These are phyloP conservation scores for Cercophora newfieldiana DNA, from an alignment of 495 filamentous ascomycete genomes.

Conservation along the genomic window DNA sequence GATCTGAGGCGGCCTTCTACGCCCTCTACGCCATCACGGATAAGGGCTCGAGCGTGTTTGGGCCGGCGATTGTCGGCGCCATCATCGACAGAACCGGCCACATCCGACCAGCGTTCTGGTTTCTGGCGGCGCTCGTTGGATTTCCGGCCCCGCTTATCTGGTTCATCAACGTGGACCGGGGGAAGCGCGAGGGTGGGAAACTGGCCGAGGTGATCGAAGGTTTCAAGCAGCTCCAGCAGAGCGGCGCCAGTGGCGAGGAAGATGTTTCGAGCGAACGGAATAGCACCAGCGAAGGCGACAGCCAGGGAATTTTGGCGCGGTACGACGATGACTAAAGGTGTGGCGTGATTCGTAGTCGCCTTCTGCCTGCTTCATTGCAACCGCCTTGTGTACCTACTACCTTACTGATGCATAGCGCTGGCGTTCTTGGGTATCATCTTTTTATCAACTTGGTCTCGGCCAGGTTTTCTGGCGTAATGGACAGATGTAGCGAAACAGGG, in stretches of 20 bases:
- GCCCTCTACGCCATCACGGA: constrained; percentile 97
- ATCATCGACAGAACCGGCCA: constrained; percentile 89
- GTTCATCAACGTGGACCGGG: constrained; percentile 85
- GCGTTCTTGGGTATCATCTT: constrained; percentile 32
- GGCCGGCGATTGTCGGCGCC: constrained; percentile 87
- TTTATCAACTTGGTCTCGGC: neutral
- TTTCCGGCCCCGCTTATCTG: constrained; percentile 81
- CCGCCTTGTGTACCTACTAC: neutral
- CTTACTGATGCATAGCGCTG: constrained; percentile 43
- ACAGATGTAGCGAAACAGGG: neutral
- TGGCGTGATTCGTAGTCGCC: neutral
- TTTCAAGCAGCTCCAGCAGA: constrained; percentile 36
- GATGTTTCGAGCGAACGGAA: constrained; percentile 9
- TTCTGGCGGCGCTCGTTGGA: constrained; percentile 79
- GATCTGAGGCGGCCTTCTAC: constrained; percentile 94
- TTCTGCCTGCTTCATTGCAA: neutral
- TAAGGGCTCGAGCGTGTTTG: constrained; percentile 93
- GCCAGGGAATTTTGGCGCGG: constrained; percentile 33
- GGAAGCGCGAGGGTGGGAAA: constrained; percentile 72
- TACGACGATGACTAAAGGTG: constrained; percentile 34
- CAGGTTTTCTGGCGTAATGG: neutral
- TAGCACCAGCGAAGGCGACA: constrained; percentile 34
- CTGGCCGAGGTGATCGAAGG: constrained; percentile 68
- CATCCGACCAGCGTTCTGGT: constrained; percentile 91
- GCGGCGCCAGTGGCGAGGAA: neutral